Evolutionary conservation across 148 eudicot genomes (phyloP).

Genomic region (Oxyria digyna): DNA sequence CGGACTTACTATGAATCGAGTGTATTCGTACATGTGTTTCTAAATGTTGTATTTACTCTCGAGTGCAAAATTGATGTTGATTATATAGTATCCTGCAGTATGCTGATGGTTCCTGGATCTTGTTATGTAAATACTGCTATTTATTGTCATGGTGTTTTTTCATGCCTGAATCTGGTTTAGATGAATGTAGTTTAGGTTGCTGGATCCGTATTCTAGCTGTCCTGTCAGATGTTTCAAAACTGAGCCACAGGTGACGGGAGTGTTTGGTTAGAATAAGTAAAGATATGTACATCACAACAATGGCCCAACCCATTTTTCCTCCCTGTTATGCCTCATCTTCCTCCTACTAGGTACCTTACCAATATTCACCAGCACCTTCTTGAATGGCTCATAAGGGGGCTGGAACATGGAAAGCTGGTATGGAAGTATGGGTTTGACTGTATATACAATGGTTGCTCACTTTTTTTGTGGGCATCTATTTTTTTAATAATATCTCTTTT

Average conservation of each 20-base stretch:
- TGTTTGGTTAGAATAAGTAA: no score
- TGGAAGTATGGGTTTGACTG: not conserved
- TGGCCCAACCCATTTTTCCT: no score
- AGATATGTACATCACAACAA: no score
- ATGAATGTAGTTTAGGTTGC: not conserved
- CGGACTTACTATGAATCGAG: not conserved
- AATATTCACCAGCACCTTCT: not conserved
- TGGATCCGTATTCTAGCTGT: no score
- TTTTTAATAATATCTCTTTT: no score
- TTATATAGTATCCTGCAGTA: not conserved
- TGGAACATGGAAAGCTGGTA: not conserved
- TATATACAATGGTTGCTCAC: no score
- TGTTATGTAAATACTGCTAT: not conserved
- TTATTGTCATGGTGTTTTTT: not conserved
- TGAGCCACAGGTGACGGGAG: no score
- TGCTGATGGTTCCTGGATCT: not conserved
- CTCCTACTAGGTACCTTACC: not conserved
- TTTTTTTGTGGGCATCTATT: no score
- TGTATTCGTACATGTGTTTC: not conserved
- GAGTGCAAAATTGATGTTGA: not conserved
- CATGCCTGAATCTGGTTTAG: not conserved
- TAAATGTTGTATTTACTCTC: not conserved
- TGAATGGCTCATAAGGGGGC: no score
- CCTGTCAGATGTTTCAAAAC: no score
- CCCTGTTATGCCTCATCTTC: not conserved